Evolutionary conservation across 1,139 yeast genomes (phyloP).

Genomic region (Lodderomyces margitis): DNA sequence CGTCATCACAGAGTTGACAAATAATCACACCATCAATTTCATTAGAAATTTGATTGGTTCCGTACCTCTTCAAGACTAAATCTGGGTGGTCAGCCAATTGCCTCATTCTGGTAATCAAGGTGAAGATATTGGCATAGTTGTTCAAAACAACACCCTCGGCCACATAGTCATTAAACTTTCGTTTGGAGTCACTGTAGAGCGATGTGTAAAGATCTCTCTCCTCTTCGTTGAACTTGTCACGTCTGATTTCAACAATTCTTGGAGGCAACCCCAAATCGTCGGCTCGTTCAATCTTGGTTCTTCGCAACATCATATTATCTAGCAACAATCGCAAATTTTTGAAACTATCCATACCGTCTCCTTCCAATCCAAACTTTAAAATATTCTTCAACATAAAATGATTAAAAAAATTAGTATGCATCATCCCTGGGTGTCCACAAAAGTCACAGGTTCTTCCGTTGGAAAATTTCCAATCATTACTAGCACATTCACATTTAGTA

Average conservation of each 20-base stretch:
- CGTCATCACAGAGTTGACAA: conserved; percentile 94
- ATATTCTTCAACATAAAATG: conserved; percentile 93
- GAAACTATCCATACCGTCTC: conserved; percentile 79
- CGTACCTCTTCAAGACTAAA: conserved; percentile 72
- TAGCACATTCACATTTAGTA: conserved; percentile 81
- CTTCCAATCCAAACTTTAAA: conserved; percentile 77
- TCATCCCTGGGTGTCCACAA: conserved; percentile 92
- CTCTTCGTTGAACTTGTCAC: conserved; percentile 86
- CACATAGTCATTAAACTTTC: conserved; percentile 84
- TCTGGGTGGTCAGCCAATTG: conserved; percentile 99
- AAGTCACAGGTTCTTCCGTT: conserved; percentile 80
- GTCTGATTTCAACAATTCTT: conserved; percentile 80
- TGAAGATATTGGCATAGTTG: conserved; percentile 94
- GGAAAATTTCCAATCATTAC: conserved; percentile 78
- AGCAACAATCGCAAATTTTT: conserved; percentile 69
- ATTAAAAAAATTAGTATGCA: conserved; percentile 91
- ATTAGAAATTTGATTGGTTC: conserved; percentile 36
- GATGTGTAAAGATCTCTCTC: conserved; percentile 90
- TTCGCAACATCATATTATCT: conserved; percentile 80
- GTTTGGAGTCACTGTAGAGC: conserved; percentile 78
- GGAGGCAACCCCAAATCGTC: conserved; percentile 98
- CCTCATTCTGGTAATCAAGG: conserved; percentile 93
- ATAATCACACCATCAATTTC: conserved; percentile 63
- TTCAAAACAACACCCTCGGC: conserved; percentile 94
- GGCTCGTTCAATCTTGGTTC: conserved; percentile 94